These are phyloP conservation scores for Astrothelium macrocarpum DNA, from an alignment of 495 filamentous ascomycete species.

Conservation along the genomic window DNA sequence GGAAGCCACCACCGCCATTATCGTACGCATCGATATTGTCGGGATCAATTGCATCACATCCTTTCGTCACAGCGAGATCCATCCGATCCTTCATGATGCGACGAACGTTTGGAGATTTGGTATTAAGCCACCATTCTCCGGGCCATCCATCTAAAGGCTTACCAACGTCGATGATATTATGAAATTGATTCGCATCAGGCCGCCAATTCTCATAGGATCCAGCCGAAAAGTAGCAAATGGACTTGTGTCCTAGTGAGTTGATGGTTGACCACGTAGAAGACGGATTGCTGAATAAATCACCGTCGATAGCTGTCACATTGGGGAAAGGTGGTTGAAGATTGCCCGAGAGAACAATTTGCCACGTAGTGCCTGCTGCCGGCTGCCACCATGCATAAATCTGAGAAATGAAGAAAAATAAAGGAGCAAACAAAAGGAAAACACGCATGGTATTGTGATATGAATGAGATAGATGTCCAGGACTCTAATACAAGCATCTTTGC, in stretches of 20 bases:
- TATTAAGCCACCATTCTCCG: slow-evolving; percentile 57
- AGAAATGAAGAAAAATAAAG: too few species aligned
- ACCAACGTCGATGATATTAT: slow-evolving; percentile 40
- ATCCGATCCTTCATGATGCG: slow-evolving; percentile 52
- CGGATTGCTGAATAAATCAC: slow-evolving; percentile 50
- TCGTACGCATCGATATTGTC: slow-evolving; percentile 64
- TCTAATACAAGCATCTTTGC: too few species aligned
- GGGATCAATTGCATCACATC: slow-evolving; percentile 62
- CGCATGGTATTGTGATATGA: too few species aligned
- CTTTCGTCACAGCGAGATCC: slow-evolving; percentile 46
- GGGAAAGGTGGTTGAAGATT: slow-evolving; percentile 34
- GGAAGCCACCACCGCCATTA: slow-evolving; percentile 47
- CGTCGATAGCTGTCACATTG: slow-evolving; percentile 47
- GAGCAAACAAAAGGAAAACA: too few species aligned
- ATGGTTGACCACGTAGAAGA: slow-evolving; percentile 38
- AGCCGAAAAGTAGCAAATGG: slow-evolving; percentile 68
- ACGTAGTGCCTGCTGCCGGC: slow-evolving; percentile 18
- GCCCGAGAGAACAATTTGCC: slow-evolving; percentile 33
- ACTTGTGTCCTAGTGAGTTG: slow-evolving; percentile 41
- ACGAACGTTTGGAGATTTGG: slow-evolving; percentile 46
- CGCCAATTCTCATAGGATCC: slow-evolving; percentile 55
- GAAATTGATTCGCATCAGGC: slow-evolving; percentile 46
- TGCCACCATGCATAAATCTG: too few species aligned
- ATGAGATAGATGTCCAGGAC: too few species aligned
- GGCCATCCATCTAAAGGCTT: slow-evolving; percentile 50